Evolutionary conservation across 129 eudicot genomes (phyloP), one percentile per base, ranked within the genome.

Genomic region (Heracleum sosnowskyi): DNA sequence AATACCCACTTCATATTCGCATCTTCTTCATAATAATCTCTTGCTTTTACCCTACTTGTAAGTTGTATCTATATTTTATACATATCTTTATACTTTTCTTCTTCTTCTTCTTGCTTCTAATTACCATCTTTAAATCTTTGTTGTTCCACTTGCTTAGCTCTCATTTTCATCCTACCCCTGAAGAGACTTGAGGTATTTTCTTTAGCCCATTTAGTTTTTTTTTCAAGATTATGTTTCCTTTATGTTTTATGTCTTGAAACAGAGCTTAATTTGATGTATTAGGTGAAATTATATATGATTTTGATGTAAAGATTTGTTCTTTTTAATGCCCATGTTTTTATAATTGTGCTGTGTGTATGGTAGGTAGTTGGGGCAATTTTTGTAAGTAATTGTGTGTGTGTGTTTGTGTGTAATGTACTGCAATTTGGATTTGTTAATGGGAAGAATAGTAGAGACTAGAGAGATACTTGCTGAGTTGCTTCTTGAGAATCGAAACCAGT

Each of bases 111-210:
- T 4, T 15, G 7, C 28, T 16, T 13, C n/a, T 11, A 72, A 9
- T 8, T 36, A 12, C 4, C 29, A 77, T n/a, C 45, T 12, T 9
- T 37, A 0, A 3, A 40, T 73, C 76, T 12, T 73, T 26, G 36
- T 41, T 72, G 0, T 28, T 73, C 24, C 11, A 26, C 57, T 28
- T 28, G 60, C 39, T 0, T 42, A 28, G 2, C 77, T 28, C 44
- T 49, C 60, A 26, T 42, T 37, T 72, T 44, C 62, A 15, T 44
- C 53, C 68, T n/a, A 28, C 17, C 37, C 45, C 76, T 44, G 49
- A 10, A 11, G 35, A 24, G 47, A 44, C 33, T 74, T 74, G 77
- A 44, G 77, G 77, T 74, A 74, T 26, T 29, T 72, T 72, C 49
- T 22, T 72, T 20, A 72, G 18, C 35, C 15, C 35, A 24, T 2